A percentile compares a stretch with the other conserved stretches of the same genome.
Evolutionary conservation across 1,284 basidiomycete species (phyloP).

Genomic region (Uromyces viciae-fabae): DNA sequence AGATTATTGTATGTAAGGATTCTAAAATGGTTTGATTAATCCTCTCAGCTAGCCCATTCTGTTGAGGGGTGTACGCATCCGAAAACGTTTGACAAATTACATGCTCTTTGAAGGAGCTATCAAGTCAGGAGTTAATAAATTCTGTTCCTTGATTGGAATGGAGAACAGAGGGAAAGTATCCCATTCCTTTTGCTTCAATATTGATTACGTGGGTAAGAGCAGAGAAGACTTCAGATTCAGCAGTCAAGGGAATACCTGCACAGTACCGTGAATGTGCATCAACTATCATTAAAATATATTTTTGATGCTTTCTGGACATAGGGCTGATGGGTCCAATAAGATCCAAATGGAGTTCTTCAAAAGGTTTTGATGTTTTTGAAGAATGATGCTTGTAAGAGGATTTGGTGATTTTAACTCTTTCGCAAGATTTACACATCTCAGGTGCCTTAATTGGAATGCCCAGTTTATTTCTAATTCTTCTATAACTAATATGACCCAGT

Average conservation of each 20-base stretch:
- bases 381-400: neutral
- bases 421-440: neutral
- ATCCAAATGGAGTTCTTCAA: neutral
- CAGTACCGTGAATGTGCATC: neutral
- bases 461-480: neutral
- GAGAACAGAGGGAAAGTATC: neutral
- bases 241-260: neutral
- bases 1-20: neutral
- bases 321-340: neutral
- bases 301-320: neutral
- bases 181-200: neutral
- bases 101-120: neutral
- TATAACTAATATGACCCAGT: neutral
- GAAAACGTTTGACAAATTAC: neutral
- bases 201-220: neutral
- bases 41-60: conserved; percentile 6
- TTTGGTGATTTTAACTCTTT: neutral
- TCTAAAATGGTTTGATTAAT: neutral
- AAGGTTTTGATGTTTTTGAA: neutral
- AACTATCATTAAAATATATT: neutral
- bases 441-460: neutral
- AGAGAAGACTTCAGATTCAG: neutral
- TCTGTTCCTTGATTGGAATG: neutral
- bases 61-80: conserved; percentile 21
- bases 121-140: neutral